A percentile compares a stretch with the other conserved stretches of the same genome.
These are phyloP conservation scores for Rehmannia glutinosa DNA, from an alignment of 257 asterid genomes.

Conservation along the genomic window DNA sequence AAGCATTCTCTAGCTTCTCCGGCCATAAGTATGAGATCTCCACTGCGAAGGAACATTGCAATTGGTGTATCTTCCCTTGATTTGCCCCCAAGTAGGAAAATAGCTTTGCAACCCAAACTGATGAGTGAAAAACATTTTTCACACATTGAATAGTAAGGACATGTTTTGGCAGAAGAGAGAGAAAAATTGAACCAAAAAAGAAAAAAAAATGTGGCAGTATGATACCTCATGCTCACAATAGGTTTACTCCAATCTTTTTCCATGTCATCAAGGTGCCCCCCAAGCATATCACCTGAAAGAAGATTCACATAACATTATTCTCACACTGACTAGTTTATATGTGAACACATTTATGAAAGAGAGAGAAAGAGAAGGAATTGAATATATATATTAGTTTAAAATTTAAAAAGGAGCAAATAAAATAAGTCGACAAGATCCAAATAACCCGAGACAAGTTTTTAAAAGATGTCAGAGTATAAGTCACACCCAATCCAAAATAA, in stretches of 20 bases:
- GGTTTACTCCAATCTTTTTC: conserved; percentile 99
- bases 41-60: conserved; percentile 92
- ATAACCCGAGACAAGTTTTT: neutral
- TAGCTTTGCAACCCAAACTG: conserved; percentile 97
- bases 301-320: neutral
- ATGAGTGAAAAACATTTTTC: neutral
- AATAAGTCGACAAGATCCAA: neutral
- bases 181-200: neutral
- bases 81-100: conserved; percentile 92
- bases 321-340: too few species aligned
- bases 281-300: conserved; percentile 78
- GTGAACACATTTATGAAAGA: too few species aligned
- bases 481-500: conserved; percentile 73
- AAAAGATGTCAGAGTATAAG: conserved; percentile 6
- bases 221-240: conserved; percentile 93
- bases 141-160: neutral
- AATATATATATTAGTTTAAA: neutral
- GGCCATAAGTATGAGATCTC: conserved; percentile 90
- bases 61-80: conserved; percentile 69
- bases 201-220: conserved; percentile 1
- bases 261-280: conserved; percentile 99
- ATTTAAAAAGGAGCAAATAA: neutral
- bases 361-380: too few species aligned
- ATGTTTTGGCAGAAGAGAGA: neutral
- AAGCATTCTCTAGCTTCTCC: conserved; percentile 94